A percentile compares a stretch with the other conserved stretches of the same genome.
These are phyloP conservation scores for Sedum album DNA, from an alignment of 164 flowering plant species.

Conservation along the genomic window DNA sequence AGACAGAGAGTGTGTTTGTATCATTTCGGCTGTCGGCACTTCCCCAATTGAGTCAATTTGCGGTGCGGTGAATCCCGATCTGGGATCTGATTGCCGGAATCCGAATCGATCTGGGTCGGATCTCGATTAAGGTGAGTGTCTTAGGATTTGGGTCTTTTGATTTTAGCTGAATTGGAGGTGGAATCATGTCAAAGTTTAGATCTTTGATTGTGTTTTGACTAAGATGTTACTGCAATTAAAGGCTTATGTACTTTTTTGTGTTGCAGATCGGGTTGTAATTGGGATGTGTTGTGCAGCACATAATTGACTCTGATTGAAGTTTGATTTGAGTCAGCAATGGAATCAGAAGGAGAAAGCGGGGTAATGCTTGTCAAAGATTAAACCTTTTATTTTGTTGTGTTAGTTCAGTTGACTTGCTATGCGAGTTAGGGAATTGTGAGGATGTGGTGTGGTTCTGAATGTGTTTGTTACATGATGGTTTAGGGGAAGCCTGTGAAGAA, in stretches of 20 bases:
- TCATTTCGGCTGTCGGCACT: background rate
- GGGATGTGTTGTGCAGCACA: background rate
- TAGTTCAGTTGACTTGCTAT: too few relatives aligned
- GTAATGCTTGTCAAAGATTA: conserved; percentile 16
- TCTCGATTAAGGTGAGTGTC: background rate
- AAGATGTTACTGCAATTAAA: too few relatives aligned
- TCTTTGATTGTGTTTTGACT: background rate
- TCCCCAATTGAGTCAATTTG: background rate
- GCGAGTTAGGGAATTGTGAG: too few relatives aligned
- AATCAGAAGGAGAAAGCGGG: conserved; percentile 45
- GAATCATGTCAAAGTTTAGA: background rate
- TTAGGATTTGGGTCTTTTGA: background rate
- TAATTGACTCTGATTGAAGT: background rate
- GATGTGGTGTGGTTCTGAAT: conserved; percentile 3
- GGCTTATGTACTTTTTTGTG: background rate
- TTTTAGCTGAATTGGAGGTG: background rate
- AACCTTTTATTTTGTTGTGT: background rate
- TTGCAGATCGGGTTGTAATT: background rate
- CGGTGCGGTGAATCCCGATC: conserved; percentile 2
- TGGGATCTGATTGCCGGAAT: background rate
- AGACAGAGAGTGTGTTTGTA: background rate
- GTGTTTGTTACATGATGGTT: background rate
- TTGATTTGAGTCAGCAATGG: conserved; percentile 19
- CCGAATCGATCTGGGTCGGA: background rate
- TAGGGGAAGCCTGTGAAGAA: conserved; percentile 41